Evolutionary conservation across 2,329 filamentous ascomycete genomes (phyloP), one percentile per base, ranked within the genome.

Genomic region (Colletotrichum truncatum): DNA sequence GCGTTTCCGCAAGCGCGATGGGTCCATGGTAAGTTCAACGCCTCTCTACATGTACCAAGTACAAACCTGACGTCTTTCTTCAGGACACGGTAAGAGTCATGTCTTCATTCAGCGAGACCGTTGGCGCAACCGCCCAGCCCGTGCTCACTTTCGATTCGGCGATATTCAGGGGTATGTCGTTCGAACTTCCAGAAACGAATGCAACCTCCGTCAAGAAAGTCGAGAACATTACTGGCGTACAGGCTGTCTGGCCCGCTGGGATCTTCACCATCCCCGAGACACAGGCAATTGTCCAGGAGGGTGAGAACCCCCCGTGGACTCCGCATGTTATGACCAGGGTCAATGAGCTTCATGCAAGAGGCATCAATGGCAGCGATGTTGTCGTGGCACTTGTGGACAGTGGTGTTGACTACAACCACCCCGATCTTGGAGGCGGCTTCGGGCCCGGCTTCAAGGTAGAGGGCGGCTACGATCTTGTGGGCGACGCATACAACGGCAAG

Each of bases 391-490:
- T 41, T 16, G 23, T 41, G 18, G 38, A 41, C 38, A 41, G 38
- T 21, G 38, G 38, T 7, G 38, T 41, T 21, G 38, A 41, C 16
- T 41, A 41, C 16, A 41, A 41, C 10, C 38, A 21, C 1, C 38
- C 38, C 5, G 38, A 61, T 43, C 51, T 66, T 8, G 63, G 63
- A 4, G 26, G 34, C 11, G 63, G 63, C 25, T 34, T 56, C 10
- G 63, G 63, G n/a, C 57, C 49, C 3, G 58, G 58, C 18, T 66
- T 52, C 51, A 66, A 70, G 30, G 68, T 73, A 11, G 45, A 65
- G 3, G 21, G 63, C 23, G 72, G 72, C 34, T 67, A 67, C 8
- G 72, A 74, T 36, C 57, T 74, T 23, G 70, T 72, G 9, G 72
- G 72, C 12, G 67, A 73, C 28, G 57, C 48, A 11, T 76, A 14